Base-by-base conservation (phyloP, 2,329 filamentous ascomycete genomes). In the Fusarium pseudocircinatum region DNA sequence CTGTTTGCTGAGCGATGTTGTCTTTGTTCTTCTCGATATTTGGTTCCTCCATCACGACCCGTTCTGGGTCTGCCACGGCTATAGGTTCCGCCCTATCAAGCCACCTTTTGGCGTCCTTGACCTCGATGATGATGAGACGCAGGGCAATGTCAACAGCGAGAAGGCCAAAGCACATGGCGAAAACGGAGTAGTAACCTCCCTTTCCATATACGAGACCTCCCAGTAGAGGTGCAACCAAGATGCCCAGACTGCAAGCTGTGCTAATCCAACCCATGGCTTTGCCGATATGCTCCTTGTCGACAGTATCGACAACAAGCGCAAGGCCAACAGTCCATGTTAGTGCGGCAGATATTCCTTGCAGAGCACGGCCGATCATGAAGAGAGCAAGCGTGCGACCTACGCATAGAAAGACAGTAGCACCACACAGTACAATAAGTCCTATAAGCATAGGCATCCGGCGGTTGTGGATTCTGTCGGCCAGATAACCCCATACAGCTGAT, bases 311-410 rank as follows among this genome's bases (percentile, higher is more conserved):
- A 53, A 82, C 78, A 13, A 82, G 78, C 15, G 81, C 81, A 32
- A 82, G 73, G 7, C 81, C 81, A 30, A 82, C 81, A 22, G 80
- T 82, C 81, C 81, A 82, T 11, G 80, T 82, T 28, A 82, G 64
- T 34, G 79, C 77, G 10, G 79, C 79, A 7, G 81, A 80, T 54
- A 80, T 67, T 43, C 81, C 81, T 60, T 82, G 81, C 20, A 82
- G 67, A 30, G 77, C 73, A 42, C 81, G 77, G 14, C 80, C 81
- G 39, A 79, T 61, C 58, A 82, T 71, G 24, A 82, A 74, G 69
- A 82, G 81, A 43, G 77, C 62, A 20, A 82, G 75, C 26, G 73
- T 80, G 34, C 60, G 73, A 60, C 77, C 78, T 14, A 81, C 67
- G 28, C 81, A 82, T 42, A 82, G 74, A 28, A 82, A 74, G 8